These are phyloP conservation scores for Tetradesmus lagerheimii DNA, from an alignment of 139 green algal genomes.

Conservation along the genomic window DNA sequence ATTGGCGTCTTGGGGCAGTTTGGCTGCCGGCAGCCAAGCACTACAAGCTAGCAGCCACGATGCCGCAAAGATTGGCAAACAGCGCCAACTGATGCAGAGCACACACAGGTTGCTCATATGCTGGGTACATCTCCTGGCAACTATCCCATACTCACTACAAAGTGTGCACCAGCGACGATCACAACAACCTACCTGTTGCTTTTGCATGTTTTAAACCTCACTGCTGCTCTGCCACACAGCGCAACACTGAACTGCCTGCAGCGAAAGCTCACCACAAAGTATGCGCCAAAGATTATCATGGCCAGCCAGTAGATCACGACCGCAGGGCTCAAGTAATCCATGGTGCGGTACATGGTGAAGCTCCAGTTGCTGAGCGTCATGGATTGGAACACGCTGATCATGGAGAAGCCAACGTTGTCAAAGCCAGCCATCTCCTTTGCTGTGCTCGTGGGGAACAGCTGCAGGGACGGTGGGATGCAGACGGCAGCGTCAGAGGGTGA, in stretches of 20 bases:
- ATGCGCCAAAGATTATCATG: slow-evolving; percentile 75
- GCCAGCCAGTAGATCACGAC: slow-evolving; percentile 73
- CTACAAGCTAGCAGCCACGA: too few relatives aligned
- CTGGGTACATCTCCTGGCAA: too few relatives aligned
- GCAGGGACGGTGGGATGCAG: slow-evolving; percentile 39
- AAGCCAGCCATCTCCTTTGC: slow-evolving; percentile 68
- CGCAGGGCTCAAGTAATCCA: slow-evolving; percentile 36
- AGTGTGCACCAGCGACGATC: too few relatives aligned
- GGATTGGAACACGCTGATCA: slow-evolving; percentile 79
- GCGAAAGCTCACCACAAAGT: slow-evolving; percentile 77
- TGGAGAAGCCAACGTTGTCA: slow-evolving; percentile 72
- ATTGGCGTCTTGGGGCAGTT: too few relatives aligned
- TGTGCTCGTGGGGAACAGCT: background rate
- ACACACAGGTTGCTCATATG: too few relatives aligned
- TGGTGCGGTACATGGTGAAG: slow-evolving; percentile 70
- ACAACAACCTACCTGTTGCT: too few relatives aligned
- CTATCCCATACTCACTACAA: too few relatives aligned
- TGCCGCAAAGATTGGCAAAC: too few relatives aligned
- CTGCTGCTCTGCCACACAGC: too few relatives aligned
- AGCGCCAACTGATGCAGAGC: too few relatives aligned
- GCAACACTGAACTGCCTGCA: background rate
- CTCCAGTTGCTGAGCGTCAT: slow-evolving; percentile 73
- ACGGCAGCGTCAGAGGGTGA: slow-evolving; percentile 7
- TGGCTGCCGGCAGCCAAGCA: too few relatives aligned
- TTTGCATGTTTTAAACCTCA: too few relatives aligned